Evolutionary conservation across 331 rosid genomes (phyloP).

Genomic region (Arachis monticola): DNA sequence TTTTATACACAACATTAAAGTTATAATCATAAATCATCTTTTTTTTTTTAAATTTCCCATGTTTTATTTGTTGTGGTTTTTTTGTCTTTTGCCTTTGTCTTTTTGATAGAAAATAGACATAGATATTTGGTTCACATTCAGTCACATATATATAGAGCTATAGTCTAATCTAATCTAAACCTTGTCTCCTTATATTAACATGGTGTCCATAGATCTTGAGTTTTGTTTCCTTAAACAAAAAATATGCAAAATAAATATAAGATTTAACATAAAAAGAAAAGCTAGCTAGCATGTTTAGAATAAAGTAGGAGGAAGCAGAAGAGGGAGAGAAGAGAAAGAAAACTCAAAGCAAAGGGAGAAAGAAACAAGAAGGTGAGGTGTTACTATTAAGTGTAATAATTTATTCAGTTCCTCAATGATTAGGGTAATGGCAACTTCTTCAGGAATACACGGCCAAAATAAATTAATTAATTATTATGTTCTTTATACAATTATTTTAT

Average conservation of each 20-base stretch:
- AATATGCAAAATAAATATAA: constrained; percentile 12
- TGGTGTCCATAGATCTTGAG: neutral
- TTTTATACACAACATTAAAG: constrained; percentile 8
- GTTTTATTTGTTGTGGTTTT: neutral
- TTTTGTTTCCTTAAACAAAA: neutral
- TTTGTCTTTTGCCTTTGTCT: neutral
- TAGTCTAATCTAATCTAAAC: neutral
- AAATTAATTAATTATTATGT: neutral
- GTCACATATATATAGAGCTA: neutral
- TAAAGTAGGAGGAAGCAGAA: neutral
- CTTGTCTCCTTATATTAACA: constrained; percentile 5
- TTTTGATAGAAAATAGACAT: neutral
- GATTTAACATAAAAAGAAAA: constrained; percentile 9
- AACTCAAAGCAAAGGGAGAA: neutral
- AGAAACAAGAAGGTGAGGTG: neutral
- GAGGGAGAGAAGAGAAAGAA: neutral
- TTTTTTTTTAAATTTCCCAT: neutral
- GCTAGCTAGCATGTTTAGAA: neutral
- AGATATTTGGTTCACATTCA: constrained; percentile 5
- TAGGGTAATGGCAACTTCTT: constrained; percentile 31
- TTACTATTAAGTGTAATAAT: constrained; percentile 19
- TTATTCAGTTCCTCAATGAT: constrained; percentile 42
- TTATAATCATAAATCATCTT: neutral
- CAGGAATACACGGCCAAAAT: neutral
- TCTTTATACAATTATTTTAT: neutral